phyloP scores from a whole-genome alignment of 352 stramenopile species.

The Phytophthora tentaculata region DNA sequence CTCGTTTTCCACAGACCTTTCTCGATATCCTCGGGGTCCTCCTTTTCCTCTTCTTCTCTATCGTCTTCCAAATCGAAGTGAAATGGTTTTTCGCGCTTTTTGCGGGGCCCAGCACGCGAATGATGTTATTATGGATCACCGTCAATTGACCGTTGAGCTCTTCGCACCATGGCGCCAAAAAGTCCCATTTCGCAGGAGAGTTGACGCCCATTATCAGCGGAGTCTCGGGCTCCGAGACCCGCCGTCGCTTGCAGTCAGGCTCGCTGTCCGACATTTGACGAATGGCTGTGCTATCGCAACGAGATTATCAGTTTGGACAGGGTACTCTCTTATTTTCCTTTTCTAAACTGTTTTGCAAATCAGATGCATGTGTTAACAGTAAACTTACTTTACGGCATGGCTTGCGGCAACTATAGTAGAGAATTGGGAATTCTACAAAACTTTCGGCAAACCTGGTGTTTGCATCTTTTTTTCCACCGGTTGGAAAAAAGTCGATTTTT shows the following conservation, averaged over 20 bases:
- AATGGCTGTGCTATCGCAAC: no score
- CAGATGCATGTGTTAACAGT: no score
- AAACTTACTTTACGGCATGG: no score
- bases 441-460: no score
- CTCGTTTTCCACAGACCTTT: slow-evolving; percentile 7
- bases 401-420: no score
- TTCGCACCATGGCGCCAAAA: slow-evolving; percentile 23
- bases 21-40: slow-evolving; percentile 9
- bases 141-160: slow-evolving; percentile 13
- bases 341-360: no score
- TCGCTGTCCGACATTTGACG: slow-evolving; percentile 3
- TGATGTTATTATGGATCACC: neutral
- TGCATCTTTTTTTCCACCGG: no score
- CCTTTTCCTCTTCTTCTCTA: slow-evolving; percentile 11
- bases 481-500: no score
- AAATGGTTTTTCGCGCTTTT: neutral
- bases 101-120: slow-evolving; percentile 5
- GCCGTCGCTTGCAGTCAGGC: slow-evolving; percentile 13
- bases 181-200: slow-evolving; percentile 21
- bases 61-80: neutral
- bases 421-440: no score
- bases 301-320: no score
- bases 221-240: slow-evolving; percentile 5
- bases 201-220: slow-evolving; percentile 14
- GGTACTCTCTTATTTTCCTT: no score